Evolutionary conservation across 1,284 basidiomycete genomes (phyloP).

Genomic region (Wallemia hederae): DNA sequence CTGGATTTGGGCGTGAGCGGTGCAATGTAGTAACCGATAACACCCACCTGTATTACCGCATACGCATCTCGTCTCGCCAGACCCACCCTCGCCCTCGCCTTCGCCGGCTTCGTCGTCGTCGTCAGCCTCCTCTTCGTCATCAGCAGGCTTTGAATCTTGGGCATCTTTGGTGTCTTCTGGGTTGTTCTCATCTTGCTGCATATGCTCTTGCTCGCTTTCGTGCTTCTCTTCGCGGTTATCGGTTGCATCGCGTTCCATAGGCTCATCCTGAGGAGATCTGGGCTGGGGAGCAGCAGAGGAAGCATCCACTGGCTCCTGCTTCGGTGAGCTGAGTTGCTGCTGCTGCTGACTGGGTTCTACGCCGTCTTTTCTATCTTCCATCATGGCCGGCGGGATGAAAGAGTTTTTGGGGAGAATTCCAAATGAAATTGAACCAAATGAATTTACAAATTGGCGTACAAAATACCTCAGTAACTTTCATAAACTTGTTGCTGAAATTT

Average conservation of each 20-base stretch:
- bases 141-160: neutral
- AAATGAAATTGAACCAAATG: no score
- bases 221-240: no score
- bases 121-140: slow-evolving; percentile 4
- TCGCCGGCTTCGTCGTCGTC: slow-evolving; percentile 11
- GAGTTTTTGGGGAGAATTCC: no score
- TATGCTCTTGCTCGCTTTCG: no score
- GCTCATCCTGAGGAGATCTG: no score
- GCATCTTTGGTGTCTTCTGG: slow-evolving; percentile 1
- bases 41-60: slow-evolving; percentile 60
- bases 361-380: no score
- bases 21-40: neutral
- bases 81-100: slow-evolving; percentile 30
- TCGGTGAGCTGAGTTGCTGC: neutral
- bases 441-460: no score
- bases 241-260: neutral
- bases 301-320: neutral
- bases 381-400: no score
- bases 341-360: no score
- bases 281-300: no score
- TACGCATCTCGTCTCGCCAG: slow-evolving; percentile 70
- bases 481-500: neutral
- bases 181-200: no score
- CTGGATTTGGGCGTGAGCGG: slow-evolving; percentile 18
- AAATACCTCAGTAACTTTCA: no score